These are phyloP conservation scores for Candida sanyaensis DNA, from an alignment of 1,139 yeast genomes.

Conservation along the genomic window DNA sequence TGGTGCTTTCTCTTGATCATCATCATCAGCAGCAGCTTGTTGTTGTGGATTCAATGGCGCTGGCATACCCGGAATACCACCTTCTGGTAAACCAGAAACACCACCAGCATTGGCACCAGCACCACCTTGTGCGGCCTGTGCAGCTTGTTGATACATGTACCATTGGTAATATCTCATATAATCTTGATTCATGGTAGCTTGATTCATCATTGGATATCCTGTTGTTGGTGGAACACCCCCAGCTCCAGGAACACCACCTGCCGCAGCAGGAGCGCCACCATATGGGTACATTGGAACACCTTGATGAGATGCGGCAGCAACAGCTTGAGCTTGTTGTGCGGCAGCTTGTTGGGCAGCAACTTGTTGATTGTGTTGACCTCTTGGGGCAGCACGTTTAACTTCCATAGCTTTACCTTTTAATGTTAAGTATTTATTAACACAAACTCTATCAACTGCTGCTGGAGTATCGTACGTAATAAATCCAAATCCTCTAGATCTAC, in stretches of 20 bases:
- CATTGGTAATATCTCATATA: conserved; percentile 82
- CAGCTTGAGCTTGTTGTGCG: conserved; percentile 19
- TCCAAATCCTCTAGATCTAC: conserved; percentile 97
- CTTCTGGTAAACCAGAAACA: conserved; percentile 27
- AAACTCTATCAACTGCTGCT: conserved; percentile 90
- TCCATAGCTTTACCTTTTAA: conserved; percentile 92
- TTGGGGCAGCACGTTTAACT: conserved; percentile 97
- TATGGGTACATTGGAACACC: conserved; percentile 20
- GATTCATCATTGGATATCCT: conserved; percentile 48
- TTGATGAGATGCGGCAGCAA: conserved; percentile 14
- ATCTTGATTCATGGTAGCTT: conserved; percentile 80
- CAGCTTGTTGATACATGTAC: conserved; percentile 61
- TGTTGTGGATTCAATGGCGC: conserved; percentile 58
- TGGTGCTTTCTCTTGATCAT: conserved; percentile 16
- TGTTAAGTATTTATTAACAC: conserved; percentile 77
- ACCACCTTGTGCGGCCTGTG: conserved; percentile 18
- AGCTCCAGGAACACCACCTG: background rate
- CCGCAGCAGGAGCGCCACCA: conserved; percentile 18
- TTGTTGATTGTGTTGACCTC: conserved; percentile 54
- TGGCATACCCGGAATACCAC: conserved; percentile 33
- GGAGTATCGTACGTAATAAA: conserved; percentile 96
- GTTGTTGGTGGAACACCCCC: background rate
- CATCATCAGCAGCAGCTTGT: conserved; percentile 36
- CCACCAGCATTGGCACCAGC: conserved; percentile 12
- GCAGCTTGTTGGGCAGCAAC: conserved; percentile 37